Evolutionary conservation across 352 stramenopile genomes (phyloP).

Genomic region (Phytopythium litorale): DNA sequence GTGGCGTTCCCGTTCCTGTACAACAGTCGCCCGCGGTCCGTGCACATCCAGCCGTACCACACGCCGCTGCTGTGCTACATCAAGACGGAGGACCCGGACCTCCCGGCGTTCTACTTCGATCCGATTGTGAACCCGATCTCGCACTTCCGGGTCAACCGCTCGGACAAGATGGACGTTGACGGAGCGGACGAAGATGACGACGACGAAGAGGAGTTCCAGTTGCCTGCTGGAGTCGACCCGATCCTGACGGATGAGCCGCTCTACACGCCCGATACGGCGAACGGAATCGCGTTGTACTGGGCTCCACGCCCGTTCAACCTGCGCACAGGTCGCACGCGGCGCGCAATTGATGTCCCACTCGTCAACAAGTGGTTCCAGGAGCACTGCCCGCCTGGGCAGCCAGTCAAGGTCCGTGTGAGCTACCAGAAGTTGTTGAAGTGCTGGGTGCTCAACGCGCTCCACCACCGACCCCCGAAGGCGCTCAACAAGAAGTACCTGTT

Average conservation of each 20-base stretch:
- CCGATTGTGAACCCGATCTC: constrained; percentile 98
- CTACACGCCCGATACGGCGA: constrained; percentile 94
- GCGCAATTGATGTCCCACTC: constrained; percentile 97
- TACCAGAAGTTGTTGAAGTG: constrained; percentile 99
- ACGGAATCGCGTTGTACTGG: constrained; percentile 98
- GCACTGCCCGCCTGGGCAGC: constrained; percentile 96
- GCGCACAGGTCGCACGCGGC: constrained; percentile 93
- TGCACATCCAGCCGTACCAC: constrained; percentile 96
- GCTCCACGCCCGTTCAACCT: constrained; percentile 98
- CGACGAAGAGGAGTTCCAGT: constrained; percentile 87
- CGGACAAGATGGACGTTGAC: constrained; percentile 46
- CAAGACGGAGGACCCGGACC: constrained; percentile 93
- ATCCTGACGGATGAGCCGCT: constrained; percentile 93
- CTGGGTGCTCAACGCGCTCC: constrained; percentile 98
- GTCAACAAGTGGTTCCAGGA: constrained; percentile 99
- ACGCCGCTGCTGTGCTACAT: constrained; percentile 97
- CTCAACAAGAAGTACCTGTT: constrained; percentile 99
- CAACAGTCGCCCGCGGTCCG: constrained; percentile 96
- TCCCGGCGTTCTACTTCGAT: constrained; percentile 97
- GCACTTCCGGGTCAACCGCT: constrained; percentile 83
- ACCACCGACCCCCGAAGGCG: constrained; percentile 91
- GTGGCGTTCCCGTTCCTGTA: constrained; percentile 99
- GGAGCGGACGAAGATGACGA: constrained; percentile 60
- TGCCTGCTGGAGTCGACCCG: constrained; percentile 87
- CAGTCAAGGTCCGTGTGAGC: constrained; percentile 98